Evolutionary conservation across 306 rosid genomes (phyloP).

Genomic region (Trichosanthes truncata): DNA sequence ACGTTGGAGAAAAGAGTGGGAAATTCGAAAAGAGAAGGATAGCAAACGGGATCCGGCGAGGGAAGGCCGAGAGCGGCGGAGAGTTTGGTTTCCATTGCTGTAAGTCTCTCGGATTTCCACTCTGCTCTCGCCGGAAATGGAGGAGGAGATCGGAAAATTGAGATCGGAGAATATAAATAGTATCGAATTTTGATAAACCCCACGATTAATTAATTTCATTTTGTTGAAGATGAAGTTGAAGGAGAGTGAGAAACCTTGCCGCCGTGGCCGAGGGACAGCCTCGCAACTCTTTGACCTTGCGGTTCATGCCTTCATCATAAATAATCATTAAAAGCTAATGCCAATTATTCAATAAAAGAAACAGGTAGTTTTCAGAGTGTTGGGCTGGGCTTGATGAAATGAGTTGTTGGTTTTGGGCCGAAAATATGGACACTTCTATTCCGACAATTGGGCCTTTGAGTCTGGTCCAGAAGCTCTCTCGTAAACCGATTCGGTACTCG

Average conservation of each 20-base stretch:
- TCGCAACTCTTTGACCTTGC: neutral
- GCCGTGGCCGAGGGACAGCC: neutral
- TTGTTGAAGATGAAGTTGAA: too few relatives aligned
- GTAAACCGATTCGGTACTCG: neutral
- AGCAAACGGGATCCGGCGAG: conserved; percentile 21
- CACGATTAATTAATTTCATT: neutral
- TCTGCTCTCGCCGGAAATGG: neutral
- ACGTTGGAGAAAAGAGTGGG: conserved; percentile 35
- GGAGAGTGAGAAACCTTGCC: neutral
- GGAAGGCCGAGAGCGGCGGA: conserved; percentile 65
- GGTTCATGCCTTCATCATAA: neutral
- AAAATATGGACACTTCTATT: neutral
- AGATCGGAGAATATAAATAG: neutral
- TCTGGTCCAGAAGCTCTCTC: neutral
- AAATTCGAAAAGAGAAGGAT: conserved; percentile 14
- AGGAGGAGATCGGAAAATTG: neutral
- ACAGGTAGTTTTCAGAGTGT: neutral
- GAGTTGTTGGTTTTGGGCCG: neutral
- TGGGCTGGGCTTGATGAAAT: neutral
- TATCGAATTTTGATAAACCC: neutral
- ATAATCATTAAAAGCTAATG: neutral
- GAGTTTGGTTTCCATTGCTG: conserved; percentile 57
- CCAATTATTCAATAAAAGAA: neutral
- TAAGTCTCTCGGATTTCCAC: neutral
- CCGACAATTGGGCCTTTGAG: neutral